A percentile compares a stretch with the other conserved stretches of the same genome.
Conservation (phyloP, 2,329 filamentous ascomycete genomes). For the Dactylellina parvicollis region DNA sequence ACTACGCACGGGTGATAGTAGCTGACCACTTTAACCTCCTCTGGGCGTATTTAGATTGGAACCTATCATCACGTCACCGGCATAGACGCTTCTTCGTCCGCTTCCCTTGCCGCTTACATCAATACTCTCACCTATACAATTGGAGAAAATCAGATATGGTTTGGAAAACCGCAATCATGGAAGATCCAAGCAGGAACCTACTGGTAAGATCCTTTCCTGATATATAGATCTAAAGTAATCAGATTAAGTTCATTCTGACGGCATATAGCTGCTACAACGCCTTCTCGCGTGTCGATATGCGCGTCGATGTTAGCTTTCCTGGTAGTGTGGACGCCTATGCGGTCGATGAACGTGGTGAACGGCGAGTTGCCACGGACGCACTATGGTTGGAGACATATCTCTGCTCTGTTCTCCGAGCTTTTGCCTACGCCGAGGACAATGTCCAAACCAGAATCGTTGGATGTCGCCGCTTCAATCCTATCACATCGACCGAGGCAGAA, state of each 20-base stretch:
- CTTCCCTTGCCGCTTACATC: slow-evolving; percentile 96
- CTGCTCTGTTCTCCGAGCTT: slow-evolving; percentile 91
- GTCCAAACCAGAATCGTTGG: slow-evolving; percentile 96
- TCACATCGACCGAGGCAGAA: slow-evolving; percentile 97
- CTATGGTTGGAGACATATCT: slow-evolving; percentile 98
- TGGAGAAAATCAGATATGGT: slow-evolving; percentile 59
- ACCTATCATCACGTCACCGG: slow-evolving; percentile 98
- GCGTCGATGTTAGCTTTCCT: slow-evolving; percentile 95
- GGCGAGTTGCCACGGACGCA: slow-evolving; percentile 83
- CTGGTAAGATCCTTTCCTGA: slow-evolving; percentile 70
- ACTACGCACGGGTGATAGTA: too few species aligned
- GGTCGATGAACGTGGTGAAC: slow-evolving; percentile 95
- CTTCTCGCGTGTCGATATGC: slow-evolving; percentile 97
- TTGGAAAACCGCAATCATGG: slow-evolving; percentile 58
- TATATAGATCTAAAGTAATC: neutral
- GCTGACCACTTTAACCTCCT: slow-evolving; percentile 1
- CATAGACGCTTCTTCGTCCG: slow-evolving; percentile 95
- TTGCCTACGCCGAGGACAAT: slow-evolving; percentile 96
- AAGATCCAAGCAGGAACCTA: slow-evolving; percentile 96
- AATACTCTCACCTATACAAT: slow-evolving; percentile 92
- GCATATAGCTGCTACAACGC: slow-evolving; percentile 86
- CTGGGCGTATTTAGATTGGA: slow-evolving; percentile 71
- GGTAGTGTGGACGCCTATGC: slow-evolving; percentile 97
- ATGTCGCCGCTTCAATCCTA: slow-evolving; percentile 95
- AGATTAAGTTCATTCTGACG: slow-evolving; percentile 59